Base-by-base conservation (phyloP, 352 stramenopile species). In the Phytopythium boreale region DNA sequence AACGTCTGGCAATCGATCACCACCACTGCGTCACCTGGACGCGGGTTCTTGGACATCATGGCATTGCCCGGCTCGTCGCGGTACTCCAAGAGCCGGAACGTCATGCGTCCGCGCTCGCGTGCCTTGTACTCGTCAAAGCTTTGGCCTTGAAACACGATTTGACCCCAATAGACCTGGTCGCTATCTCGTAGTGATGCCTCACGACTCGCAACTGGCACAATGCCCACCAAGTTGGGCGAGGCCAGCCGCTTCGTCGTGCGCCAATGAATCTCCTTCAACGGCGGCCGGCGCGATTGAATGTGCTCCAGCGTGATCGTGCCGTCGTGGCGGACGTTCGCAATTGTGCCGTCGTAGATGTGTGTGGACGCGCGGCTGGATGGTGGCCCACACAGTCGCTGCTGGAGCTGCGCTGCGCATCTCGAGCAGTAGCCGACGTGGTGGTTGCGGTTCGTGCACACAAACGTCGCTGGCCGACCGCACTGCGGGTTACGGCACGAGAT, bases 1-100 rank as follows among this genome's bases (percentile, higher is more conserved):
- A 97, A 97, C 10, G 84, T 88, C 65, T 90, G 81, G 49, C 86
- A 96, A 60, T 97, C 87, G 66, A 97, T 92, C 51, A 97, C 88
- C 12, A 80, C 87, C 44, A 97, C 69, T 31, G 72, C 64, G 29
- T 79, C 61, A 15, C 84, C 86, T 56, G 76, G 72, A 49, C 70
- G 68, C 8, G 93, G 74, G 43, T 76, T 82, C 29, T 81, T 75
- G 2, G 56, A 47, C 44, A 88, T 46, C 44, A 92, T 49, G 0
- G 76, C 63, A 51, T 90, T 92, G 19, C 71, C 85, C 12, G 76
- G 79, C 20, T 90, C 74, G 59, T 91, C 84, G 0, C 74, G 69
- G 51, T 92, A 89, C 56, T 90, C 85, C 0, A 93, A 70, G 20
- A 96, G 66, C 51, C 90, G 87, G 19, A 96, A 63, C 15, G 73